Conservation (phyloP, 805 yeast species). For the Suhomyces prunicola region DNA sequence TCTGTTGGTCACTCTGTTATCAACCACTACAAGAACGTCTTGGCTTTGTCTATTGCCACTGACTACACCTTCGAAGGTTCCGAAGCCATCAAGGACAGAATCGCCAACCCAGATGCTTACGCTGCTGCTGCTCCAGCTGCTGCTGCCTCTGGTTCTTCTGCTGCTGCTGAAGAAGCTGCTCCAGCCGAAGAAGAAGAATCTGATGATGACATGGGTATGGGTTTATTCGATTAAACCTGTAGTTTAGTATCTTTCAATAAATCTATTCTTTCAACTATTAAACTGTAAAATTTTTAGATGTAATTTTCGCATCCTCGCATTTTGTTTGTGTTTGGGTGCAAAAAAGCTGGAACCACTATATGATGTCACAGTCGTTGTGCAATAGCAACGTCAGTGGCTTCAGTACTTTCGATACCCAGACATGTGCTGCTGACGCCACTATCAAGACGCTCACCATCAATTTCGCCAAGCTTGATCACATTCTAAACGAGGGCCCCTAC, state of each 20-base stretch:
- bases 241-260: neutral
- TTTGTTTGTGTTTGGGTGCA: neutral
- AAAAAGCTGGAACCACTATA: neutral
- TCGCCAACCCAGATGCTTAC: slow-evolving; percentile 99
- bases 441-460: slow-evolving; percentile 1
- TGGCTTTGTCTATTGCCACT: slow-evolving; percentile 97
- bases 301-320: neutral
- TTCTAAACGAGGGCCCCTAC: slow-evolving; percentile 5
- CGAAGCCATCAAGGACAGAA: slow-evolving; percentile 98
- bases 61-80: slow-evolving; percentile 99
- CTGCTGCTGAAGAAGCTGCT: slow-evolving; percentile 68
- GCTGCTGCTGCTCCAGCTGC: slow-evolving; percentile 99
- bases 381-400: neutral
- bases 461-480: slow-evolving; percentile 3
- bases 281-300: neutral
- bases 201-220: slow-evolving; percentile 97
- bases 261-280: neutral
- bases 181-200: slow-evolving; percentile 70
- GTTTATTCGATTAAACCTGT: slow-evolving; percentile 85
- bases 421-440: neutral
- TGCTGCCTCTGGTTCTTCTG: slow-evolving; percentile 61
- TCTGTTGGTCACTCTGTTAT: slow-evolving; percentile 98
- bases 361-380: neutral
- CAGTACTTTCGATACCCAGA: neutral
- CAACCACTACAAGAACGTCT: slow-evolving; percentile 98